Base-by-base conservation (phyloP, 2,329 filamentous ascomycete species). In the Paracamarosporium sp. region DNA sequence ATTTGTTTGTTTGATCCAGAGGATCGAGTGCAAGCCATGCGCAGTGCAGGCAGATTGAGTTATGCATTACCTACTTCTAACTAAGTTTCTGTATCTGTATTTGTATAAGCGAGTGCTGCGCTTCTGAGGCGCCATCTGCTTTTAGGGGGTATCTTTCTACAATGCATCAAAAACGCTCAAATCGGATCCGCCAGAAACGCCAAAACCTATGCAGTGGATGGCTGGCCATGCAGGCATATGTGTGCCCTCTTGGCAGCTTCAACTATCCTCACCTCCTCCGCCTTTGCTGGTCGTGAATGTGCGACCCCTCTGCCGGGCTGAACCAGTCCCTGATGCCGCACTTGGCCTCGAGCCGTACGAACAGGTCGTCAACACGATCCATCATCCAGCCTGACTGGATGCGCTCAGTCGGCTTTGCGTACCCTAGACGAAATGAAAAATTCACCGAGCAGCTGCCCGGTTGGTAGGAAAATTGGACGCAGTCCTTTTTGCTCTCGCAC, bases 281-380 rank as follows among this genome's bases (percentile, higher is more conserved):
- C 33, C 47, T 57, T 41, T 50, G 65, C 55, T 51, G 38, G 20
- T 51, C 48, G 17, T 51, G 48, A n/a, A 46, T 28, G 30, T 31
- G 22, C 25, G 36, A 31, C 35, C 22, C 11, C 31, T 71, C 62
- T 2, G 65, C 55, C 0, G 72, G 72, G 7, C 65, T 63, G 51
- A 72, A 76, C 74, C 74, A 76, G 47, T 76, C 73, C 15, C 67
- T 46, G 15, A 74, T 58, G 3, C 72, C 69, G 33, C 73, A 75
- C 48, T 64, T 63, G 8, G 67, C 66, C 33, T 77, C 75, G 0
- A 77, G 48, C 9, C 57, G 51, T 13, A 66, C 51, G 53, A 77
- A 76, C 5, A 75, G 54, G 11, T 68, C 64, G 38, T 77, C 72
- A 0, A 77, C 71, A 5, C 75, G 63, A 27, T 77, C 73, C 8